Percentiles rank a stretch among this genome's conserved stretches.
Evolutionary conservation across 2,329 filamentous ascomycete species (phyloP).

Genomic region (Diaporthe amygdali): DNA sequence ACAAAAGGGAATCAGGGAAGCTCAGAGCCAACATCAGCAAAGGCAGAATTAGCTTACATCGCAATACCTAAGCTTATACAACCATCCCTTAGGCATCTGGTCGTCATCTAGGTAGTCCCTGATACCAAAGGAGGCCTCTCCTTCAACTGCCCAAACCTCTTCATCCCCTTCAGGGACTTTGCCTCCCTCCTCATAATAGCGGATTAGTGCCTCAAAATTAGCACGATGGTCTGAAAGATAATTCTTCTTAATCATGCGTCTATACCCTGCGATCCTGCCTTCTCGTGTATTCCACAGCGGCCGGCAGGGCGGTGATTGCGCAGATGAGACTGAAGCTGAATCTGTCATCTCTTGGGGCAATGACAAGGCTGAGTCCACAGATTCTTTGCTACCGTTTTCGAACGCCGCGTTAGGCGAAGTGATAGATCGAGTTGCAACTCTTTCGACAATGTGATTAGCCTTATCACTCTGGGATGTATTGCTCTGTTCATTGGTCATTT

Average conservation of each 20-base stretch:
- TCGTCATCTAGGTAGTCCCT: background rate
- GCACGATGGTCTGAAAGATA: background rate
- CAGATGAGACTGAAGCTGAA: background rate
- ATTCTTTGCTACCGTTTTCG: background rate
- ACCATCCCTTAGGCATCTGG: background rate
- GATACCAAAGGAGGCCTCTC: background rate
- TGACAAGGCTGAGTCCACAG: background rate
- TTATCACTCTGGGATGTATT: background rate
- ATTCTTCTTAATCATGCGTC: background rate
- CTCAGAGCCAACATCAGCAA: background rate
- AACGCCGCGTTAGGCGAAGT: background rate
- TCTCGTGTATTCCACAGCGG: background rate
- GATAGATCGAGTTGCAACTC: background rate
- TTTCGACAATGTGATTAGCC: background rate
- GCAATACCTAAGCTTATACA: background rate
- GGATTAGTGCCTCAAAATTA: background rate
- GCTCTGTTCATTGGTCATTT: background rate
- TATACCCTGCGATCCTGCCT: background rate
- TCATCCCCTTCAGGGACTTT: background rate
- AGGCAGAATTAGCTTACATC: background rate
- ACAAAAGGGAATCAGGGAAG: background rate
- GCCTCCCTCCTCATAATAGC: constrained; percentile 11
- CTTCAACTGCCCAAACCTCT: background rate
- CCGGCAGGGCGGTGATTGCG: background rate
- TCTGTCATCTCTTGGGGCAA: background rate